A percentile compares a stretch with the other conserved stretches of the same genome.
Evolutionary conservation across 2,329 filamentous ascomycete genomes (phyloP).

Genomic region (Arthrobotrys iridis): DNA sequence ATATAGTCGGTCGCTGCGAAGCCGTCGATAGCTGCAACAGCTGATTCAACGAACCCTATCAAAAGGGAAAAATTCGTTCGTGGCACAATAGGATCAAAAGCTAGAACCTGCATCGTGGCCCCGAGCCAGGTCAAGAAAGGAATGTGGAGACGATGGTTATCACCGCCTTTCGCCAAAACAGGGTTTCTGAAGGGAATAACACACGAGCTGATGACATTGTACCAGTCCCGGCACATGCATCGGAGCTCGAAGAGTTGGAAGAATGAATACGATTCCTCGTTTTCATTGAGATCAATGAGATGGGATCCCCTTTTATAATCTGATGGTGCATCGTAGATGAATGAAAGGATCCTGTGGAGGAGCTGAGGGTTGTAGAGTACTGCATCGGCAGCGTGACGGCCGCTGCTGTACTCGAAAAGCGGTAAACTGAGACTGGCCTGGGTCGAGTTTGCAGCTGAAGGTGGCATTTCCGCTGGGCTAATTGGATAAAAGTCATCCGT

Average conservation of each 20-base stretch:
- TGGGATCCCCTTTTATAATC: constrained; percentile 9
- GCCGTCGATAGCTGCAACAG: background rate
- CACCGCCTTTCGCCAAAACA: background rate
- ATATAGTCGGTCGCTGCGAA: background rate
- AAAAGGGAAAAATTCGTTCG: background rate
- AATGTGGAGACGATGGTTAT: constrained; percentile 12
- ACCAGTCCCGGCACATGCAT: background rate
- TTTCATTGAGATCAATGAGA: background rate
- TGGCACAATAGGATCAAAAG: background rate
- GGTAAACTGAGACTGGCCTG: background rate
- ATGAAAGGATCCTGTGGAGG: background rate
- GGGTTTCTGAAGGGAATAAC: constrained; percentile 6
- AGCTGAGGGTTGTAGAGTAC: background rate
- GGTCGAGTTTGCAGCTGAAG: too few relatives aligned
- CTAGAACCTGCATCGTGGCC: background rate
- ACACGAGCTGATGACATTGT: background rate
- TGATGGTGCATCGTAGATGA: constrained; percentile 14
- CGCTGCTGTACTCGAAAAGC: background rate
- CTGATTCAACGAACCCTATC: background rate
- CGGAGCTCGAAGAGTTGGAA: background rate
- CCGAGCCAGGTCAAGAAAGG: constrained; percentile 33
- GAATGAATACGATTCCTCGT: background rate
- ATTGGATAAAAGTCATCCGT: background rate
- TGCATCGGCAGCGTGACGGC: background rate
- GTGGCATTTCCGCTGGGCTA: background rate